Percentiles rank a stretch among this genome's conserved stretches.
These are phyloP conservation scores for Trametes pubescens DNA, from an alignment of 1,284 basidiomycete genomes.

Conservation along the genomic window DNA sequence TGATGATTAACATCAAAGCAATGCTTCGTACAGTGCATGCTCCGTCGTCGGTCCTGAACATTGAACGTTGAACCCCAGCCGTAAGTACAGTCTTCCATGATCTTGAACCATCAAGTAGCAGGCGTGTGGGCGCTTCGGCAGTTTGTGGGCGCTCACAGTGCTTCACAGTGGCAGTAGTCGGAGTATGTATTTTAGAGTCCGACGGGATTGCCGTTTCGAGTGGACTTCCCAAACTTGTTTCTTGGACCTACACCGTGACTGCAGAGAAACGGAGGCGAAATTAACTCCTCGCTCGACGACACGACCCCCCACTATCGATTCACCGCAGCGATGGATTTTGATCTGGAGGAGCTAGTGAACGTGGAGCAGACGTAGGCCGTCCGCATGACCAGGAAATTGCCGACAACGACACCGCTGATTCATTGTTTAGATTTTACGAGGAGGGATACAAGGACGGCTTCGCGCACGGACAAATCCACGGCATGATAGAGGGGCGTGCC, in stretches of 20 bases:
- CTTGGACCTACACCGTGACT: conserved; percentile 33
- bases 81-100: too few relatives aligned
- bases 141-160: not conserved
- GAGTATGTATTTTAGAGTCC: conserved; percentile 14
- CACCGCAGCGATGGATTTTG: conserved; percentile 45
- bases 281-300: not conserved
- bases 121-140: not conserved
- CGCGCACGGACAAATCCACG: conserved; percentile 89
- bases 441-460: conserved; percentile 81
- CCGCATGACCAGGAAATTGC: not conserved
- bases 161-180: not conserved
- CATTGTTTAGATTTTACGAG: conserved; percentile 74
- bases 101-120: too few relatives aligned
- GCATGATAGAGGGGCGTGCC: conserved; percentile 91
- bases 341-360: conserved; percentile 72
- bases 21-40: too few relatives aligned
- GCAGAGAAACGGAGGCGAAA: not conserved
- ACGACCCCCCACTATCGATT: not conserved
- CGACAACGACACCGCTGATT: not conserved
- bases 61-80: too few relatives aligned
- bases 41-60: too few relatives aligned
- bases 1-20: too few relatives aligned
- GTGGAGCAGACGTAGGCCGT: conserved; percentile 71
- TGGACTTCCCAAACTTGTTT: conserved; percentile 1
- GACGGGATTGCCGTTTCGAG: conserved; percentile 19